Evolutionary conservation across 805 yeast genomes (phyloP), one percentile per base, ranked within the genome.

Genomic region (Candida oleophila): DNA sequence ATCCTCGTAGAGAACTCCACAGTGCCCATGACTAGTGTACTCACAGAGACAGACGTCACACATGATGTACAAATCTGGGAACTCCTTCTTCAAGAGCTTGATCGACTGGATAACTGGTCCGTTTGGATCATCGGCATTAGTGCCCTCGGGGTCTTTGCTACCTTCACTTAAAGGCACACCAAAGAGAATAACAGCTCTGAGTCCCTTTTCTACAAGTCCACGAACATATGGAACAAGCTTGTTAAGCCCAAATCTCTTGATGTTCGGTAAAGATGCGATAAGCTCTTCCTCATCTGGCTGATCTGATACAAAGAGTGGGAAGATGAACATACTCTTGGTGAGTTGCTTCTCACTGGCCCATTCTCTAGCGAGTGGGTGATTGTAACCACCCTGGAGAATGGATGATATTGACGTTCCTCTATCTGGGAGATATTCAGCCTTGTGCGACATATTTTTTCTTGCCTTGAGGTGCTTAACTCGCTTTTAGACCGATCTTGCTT

Each of bases 31-130:
- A 46, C 85, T 78, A 7, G 99, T 94, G 67, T 89, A 94, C 68
- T 94, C 99, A 73, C 99, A 94, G 44, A 94, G 71, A 67, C 99
- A 94, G 21, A 92, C 97, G 62, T 94, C 99, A 61, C 96, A 87
- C 78, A 90, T 82, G 52, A 94, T 81, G 64, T 84, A 92, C 49
- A 94, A 76, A 22, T 81, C 85, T 3, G 99, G 98, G 70, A 87
- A 91, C 14, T 78, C 68, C 38, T 66, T 52, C 49, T 77, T 77
- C 46, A 94, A 74, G 1, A 79, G 73, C 60, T 82, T 85, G 56
- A 87, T 84, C 18, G 92, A 87, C 50, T 66, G 76, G 54, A 94
- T 91, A 2, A 94, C 98, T 1, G 99, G 98, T 0, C 98, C 97
- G 30, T 88, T 78, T 34, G 97, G 96, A 65, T 90, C 96, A 65